Percentiles rank a stretch among this genome's conserved stretches.
Evolutionary conservation across 345 rosid species (phyloP).

Genomic region (Camelina hispida): DNA sequence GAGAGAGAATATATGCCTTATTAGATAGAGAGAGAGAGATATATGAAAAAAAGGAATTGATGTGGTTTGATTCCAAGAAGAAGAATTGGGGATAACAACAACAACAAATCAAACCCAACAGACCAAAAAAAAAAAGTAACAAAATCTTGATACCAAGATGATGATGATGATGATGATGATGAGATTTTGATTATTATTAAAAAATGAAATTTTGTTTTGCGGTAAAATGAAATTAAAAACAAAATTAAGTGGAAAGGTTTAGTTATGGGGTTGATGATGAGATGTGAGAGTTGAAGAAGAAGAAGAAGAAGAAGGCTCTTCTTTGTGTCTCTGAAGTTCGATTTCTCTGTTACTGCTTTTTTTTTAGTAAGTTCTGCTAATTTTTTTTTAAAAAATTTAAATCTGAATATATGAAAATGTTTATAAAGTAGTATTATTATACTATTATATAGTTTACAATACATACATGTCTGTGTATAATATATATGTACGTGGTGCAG

Average conservation of each 20-base stretch:
- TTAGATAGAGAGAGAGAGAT: not conserved
- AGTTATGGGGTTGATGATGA: conserved; percentile 9
- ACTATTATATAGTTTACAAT: conserved; percentile 8
- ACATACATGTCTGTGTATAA: conserved; percentile 15
- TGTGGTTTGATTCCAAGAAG: conserved; percentile 32
- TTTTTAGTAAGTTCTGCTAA: not conserved
- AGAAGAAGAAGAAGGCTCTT: too few relatives aligned
- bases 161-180: conserved; percentile 7
- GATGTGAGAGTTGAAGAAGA: conserved; percentile 50
- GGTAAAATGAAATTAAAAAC: conserved; percentile 25
- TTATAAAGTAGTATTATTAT: conserved; percentile 11
- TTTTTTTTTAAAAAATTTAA: not conserved
- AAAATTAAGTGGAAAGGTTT: not conserved
- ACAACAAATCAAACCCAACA: not conserved
- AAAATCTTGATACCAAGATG: conserved; percentile 38
- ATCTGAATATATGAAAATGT: conserved; percentile 17
- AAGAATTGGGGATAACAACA: conserved; percentile 20
- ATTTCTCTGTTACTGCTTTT: conserved; percentile 45
- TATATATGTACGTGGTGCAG: conserved; percentile 23
- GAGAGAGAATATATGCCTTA: conserved; percentile 28
- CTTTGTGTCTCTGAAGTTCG: conserved; percentile 48
- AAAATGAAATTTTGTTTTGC: not conserved
- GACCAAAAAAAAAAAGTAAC: not conserved
- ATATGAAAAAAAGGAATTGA: conserved; percentile 7
- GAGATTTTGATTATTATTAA: not conserved